Evolutionary conservation across 2,329 filamentous ascomycete genomes (phyloP).

Genomic region (Epicoccum sorghinum): DNA sequence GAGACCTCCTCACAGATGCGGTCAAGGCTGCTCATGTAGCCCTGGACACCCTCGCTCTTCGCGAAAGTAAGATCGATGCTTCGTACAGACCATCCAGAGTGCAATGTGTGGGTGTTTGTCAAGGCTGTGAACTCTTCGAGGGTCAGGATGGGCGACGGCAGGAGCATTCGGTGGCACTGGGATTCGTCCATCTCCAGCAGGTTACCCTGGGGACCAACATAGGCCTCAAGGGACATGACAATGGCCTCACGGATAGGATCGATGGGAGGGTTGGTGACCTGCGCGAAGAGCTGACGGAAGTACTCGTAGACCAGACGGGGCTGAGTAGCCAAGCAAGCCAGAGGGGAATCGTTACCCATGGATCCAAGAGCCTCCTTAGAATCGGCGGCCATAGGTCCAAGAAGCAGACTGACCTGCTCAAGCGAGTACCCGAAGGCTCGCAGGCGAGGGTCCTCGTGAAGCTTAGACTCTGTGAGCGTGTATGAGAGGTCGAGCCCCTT

Average conservation of each 20-base stretch:
- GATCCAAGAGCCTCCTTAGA: slow-evolving; percentile 97
- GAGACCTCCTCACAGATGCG: slow-evolving; percentile 85
- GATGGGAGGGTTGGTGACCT: slow-evolving; percentile 97
- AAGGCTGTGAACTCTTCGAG: slow-evolving; percentile 90
- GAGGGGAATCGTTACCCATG: slow-evolving; percentile 95
- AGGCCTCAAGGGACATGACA: slow-evolving; percentile 97
- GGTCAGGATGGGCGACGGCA: slow-evolving; percentile 87
- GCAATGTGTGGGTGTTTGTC: slow-evolving; percentile 73
- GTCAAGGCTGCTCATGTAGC: slow-evolving; percentile 87
- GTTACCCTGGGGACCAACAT: slow-evolving; percentile 95
- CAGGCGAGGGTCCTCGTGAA: slow-evolving; percentile 85
- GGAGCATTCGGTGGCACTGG: slow-evolving; percentile 83
- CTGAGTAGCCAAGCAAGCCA: slow-evolving; percentile 88
- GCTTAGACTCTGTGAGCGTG: slow-evolving; percentile 69
- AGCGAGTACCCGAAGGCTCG: slow-evolving; percentile 93
- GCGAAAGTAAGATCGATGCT: slow-evolving; percentile 93
- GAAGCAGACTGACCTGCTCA: slow-evolving; percentile 89
- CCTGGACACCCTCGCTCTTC: slow-evolving; percentile 79
- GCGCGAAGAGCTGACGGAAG: slow-evolving; percentile 96
- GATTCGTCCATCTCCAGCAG: slow-evolving; percentile 89
- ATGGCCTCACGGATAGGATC: slow-evolving; percentile 97
- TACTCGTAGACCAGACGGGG: slow-evolving; percentile 93
- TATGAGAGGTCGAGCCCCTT: slow-evolving; percentile 68
- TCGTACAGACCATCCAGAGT: slow-evolving; percentile 85
- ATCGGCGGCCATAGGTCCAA: slow-evolving; percentile 95